Base-by-base conservation (phyloP, 2,329 filamentous ascomycete species). In the Penicillium sp. region DNA sequence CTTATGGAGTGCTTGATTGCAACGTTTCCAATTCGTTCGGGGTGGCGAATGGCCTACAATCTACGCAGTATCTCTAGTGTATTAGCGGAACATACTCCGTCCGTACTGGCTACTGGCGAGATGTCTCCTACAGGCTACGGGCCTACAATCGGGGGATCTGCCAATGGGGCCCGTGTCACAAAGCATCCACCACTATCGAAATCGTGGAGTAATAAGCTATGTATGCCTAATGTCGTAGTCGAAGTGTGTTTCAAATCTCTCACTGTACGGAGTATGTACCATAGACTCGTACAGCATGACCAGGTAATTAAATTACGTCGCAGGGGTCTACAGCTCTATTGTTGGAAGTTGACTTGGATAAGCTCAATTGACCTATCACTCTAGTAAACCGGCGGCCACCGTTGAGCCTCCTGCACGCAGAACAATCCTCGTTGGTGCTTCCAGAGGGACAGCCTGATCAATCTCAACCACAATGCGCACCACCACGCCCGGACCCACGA, bases 381-480 rank as follows among this genome's bases (percentile, higher is more conserved):
- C 91, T 60, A 97, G 71, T 55, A 95, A 73, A 2, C 93, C 93
- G 31, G 91, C 90, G 10, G 89, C 93, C 51, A 97, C 80, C 1
- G 93, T 97, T 59, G 86, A 81, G 1, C 93, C 93, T 43, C 83
- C 83, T 56, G 83, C 83, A 53, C 93, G 78, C 43, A 99, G 72
- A 25, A 97, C 88, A 37, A 99, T 82, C 58, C 89, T 80, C 57
- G 86, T 84, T 0, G 88, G 88, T 13, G 80, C 78, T 69, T 96
- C 93, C 39, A 97, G 69, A 13, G 93, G 90, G 45, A 93, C 81
- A 55, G 84, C 84, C 18, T 77, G 75, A 41, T 85, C 83, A 62
- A 95, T 73, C 65, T 87, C 86, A 22, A 97, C 82, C 48, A 82
- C 77, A 1, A 96, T 80, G 51, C 88, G 80, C 4, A 90, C 91